Base-by-base conservation (phyloP, 2,329 filamentous ascomycete genomes). In the Daldinia sp. region DNA sequence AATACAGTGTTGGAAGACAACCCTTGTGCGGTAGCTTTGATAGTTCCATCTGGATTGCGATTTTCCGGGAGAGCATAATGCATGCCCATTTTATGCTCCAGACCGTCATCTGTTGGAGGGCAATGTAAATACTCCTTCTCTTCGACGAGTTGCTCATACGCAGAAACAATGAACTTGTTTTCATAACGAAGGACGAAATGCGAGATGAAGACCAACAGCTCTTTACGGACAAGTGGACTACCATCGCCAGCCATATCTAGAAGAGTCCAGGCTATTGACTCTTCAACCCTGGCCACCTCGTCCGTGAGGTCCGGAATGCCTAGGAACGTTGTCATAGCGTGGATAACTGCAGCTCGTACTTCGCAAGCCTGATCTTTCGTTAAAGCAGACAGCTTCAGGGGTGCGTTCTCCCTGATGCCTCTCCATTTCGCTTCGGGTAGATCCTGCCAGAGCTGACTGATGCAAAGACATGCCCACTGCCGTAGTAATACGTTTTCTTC, bases 401-500 rank as follows among this genome's bases (percentile, higher is more conserved):
- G 94, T 1, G 94, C 96, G 72, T 92, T 91, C 76, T 94, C 93
- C 53, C 93, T 87, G 68, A 98, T 97, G n/a, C 93, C 96, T 73
- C 92, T 89, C 93, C 95, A 98, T 79, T 98, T 98, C 0, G 94
- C 95, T 77, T 98, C 94, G 1, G 94, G 90, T 59, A 94, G 92
- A 74, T 97, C 92, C 72, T 91, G 88, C 94, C 95, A 98, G 23
- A 99, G 85, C 83, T 98, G 95, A 78, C 95, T 97, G 69, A 99
- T 89, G 80, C 95, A 98, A 7, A 99, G 85, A 77, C 94, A 97
- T 18, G 94, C 94, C 94, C 96, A 99, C 79, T 99, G 96, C 42
- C 96, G 88, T 54, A 99, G 84, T 9, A 99, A 84, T 1, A 93
- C 92, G 72, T 97, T 98, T 70, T 97, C 92, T 64, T 92, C 88